These are phyloP conservation scores for Coemansia sp. DNA, from an alignment of 192 early-diverging fungal species.

Conservation along the genomic window DNA sequence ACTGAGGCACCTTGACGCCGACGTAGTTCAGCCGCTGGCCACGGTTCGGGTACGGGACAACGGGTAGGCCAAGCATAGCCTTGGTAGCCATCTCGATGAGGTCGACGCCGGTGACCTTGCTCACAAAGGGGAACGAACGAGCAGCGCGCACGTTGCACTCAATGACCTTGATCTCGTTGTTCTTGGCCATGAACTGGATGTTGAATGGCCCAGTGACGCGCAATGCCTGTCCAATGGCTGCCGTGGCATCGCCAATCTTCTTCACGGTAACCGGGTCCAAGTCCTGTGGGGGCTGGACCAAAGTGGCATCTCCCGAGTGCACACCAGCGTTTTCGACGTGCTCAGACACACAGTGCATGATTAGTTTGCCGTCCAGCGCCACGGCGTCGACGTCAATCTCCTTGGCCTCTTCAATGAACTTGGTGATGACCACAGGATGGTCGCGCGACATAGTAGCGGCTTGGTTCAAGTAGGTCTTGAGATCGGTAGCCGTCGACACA, in stretches of 20 bases:
- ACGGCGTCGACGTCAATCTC: conserved; percentile 99
- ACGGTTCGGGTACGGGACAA: conserved; percentile 77
- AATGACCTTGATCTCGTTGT: conserved; percentile 99
- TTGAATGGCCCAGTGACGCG: conserved; percentile 98
- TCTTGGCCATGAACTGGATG: conserved; percentile 99
- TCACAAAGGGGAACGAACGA: conserved; percentile 96
- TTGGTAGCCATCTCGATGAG: conserved; percentile 96
- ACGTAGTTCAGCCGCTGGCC: conserved; percentile 77
- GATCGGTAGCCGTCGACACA: conserved; percentile 78
- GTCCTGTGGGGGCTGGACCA: conserved; percentile 94
- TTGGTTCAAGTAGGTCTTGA: conserved; percentile 81
- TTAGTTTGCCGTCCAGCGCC: conserved; percentile 84
- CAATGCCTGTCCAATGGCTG: conserved; percentile 88
- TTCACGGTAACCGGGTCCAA: conserved; percentile 89
- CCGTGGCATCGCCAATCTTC: conserved; percentile 89
- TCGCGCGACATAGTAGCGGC: conserved; percentile 92
- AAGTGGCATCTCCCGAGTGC: conserved; percentile 97
- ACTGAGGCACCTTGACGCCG: conserved; percentile 97
- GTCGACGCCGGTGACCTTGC: conserved; percentile 93
- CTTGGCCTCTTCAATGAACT: conserved; percentile 98
- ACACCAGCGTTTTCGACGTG: conserved; percentile 99
- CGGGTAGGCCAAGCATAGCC: conserved; percentile 84
- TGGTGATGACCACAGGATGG: conserved; percentile 95
- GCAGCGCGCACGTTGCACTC: conserved; percentile 98
- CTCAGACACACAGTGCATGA: conserved; percentile 95